These are phyloP conservation scores for Pseudomonodictys pantanalensis DNA, from an alignment of 495 filamentous ascomycete genomes.

Conservation along the genomic window DNA sequence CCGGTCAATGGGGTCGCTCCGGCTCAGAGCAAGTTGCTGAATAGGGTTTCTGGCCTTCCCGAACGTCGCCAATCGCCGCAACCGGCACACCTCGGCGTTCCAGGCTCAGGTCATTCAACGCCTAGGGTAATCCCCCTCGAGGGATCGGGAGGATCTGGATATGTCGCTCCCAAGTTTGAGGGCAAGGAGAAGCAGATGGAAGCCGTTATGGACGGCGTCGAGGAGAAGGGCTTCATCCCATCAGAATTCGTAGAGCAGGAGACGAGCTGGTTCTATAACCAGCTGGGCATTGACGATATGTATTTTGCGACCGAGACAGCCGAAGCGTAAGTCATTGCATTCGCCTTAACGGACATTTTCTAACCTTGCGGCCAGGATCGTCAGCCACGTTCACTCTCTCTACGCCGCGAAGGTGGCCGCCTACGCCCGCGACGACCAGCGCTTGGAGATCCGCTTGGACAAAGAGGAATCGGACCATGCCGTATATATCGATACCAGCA, in stretches of 20 bases:
- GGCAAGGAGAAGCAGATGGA: conserved; percentile 94
- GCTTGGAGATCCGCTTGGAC: conserved; percentile 87
- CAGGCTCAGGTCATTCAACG: conserved; percentile 55
- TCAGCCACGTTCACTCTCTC: conserved; percentile 89
- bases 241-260: conserved; percentile 76
- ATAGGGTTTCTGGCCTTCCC: conserved; percentile 57
- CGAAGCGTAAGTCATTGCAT: conserved; percentile 51
- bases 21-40: conserved; percentile 60
- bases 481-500: conserved; percentile 97
- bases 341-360: background rate
- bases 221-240: conserved; percentile 83
- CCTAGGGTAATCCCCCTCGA: conserved; percentile 71
- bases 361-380: conserved; percentile 51
- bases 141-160: conserved; percentile 74
- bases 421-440: conserved; percentile 88
- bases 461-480: conserved; percentile 94
- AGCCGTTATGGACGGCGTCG: conserved; percentile 72
- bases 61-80: conserved; percentile 79
- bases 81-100: conserved; percentile 83
- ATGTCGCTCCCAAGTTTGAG: conserved; percentile 91
- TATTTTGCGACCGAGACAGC: conserved; percentile 93
- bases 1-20: conserved; percentile 37
- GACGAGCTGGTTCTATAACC: conserved; percentile 94
- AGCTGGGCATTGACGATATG: conserved; percentile 96
- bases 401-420: conserved; percentile 98